Percentiles rank a stretch among this genome's conserved stretches.
Evolutionary conservation across 2,329 filamentous ascomycete genomes (phyloP).

Genomic region (Trichoderma atrobrunneum): DNA sequence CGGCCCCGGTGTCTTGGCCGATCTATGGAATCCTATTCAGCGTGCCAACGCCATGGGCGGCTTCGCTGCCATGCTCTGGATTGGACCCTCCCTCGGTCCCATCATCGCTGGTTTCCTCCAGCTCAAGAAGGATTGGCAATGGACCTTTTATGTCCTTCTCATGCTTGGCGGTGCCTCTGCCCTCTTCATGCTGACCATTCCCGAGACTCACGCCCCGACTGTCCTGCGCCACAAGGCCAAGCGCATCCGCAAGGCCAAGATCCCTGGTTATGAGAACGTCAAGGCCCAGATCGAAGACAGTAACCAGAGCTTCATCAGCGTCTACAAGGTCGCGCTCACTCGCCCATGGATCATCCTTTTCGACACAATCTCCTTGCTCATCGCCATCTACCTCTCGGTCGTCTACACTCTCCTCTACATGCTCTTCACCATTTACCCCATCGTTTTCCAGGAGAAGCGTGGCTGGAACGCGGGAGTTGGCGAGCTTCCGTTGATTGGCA

Average conservation of each 20-base stretch:
- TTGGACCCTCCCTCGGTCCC: conserved; percentile 52
- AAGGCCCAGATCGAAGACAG: conserved; percentile 47
- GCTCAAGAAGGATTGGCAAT: conserved; percentile 53
- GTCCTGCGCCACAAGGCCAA: conserved; percentile 53
- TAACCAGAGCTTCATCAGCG: conserved; percentile 40
- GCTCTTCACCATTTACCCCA: conserved; percentile 57
- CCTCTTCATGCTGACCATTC: conserved; percentile 54
- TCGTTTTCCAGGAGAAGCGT: conserved; percentile 51
- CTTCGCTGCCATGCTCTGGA: conserved; percentile 53
- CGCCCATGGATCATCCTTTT: conserved; percentile 54
- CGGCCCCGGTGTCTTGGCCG: conserved; percentile 50
- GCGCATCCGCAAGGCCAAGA: conserved; percentile 46
- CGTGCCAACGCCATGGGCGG: conserved; percentile 53
- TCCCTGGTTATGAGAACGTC: conserved; percentile 52
- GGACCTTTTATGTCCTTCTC: conserved; percentile 49
- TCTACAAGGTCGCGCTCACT: conserved; percentile 53
- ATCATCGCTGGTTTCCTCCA: conserved; percentile 56
- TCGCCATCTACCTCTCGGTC: conserved; percentile 51
- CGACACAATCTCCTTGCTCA: conserved; percentile 51
- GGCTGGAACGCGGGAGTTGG: conserved; percentile 55
- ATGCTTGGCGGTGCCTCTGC: conserved; percentile 40
- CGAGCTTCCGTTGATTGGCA: conserved; percentile 50
- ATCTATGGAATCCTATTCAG: conserved; percentile 52
- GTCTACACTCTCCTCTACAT: conserved; percentile 55
- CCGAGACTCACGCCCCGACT: conserved; percentile 53